A percentile compares a stretch with the other conserved stretches of the same genome.
phyloP scores from a whole-genome alignment of 2,329 filamentous ascomycete species.

The Aspergillus sp. region DNA sequence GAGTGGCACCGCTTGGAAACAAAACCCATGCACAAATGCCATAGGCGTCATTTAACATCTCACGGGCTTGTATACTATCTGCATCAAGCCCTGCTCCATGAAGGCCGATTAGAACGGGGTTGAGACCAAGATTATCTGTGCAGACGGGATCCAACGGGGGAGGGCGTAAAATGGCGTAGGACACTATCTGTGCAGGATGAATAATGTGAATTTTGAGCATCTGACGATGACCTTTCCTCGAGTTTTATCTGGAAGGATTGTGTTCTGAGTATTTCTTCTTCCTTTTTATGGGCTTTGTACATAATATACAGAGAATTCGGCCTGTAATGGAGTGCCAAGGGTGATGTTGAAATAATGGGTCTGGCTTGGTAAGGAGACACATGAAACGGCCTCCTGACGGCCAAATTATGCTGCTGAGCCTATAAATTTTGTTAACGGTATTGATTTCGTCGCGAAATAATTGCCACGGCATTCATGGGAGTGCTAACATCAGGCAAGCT shows the following conservation, averaged over 20 bases:
- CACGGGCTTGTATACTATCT: slow-evolving; percentile 42
- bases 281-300: slow-evolving; percentile 6
- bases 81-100: slow-evolving; percentile 57
- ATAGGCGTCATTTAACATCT: slow-evolving; percentile 46
- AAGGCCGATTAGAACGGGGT: slow-evolving; percentile 48
- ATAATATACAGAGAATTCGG: slow-evolving; percentile 13
- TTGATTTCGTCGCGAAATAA: background rate
- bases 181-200: slow-evolving; percentile 51
- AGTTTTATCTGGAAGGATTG: slow-evolving; percentile 14
- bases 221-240: slow-evolving; percentile 21
- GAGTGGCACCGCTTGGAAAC: slow-evolving; percentile 53
- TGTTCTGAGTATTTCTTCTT: slow-evolving; percentile 2
- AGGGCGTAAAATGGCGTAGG: slow-evolving; percentile 54
- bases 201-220: slow-evolving; percentile 51
- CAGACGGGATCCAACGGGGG: slow-evolving; percentile 39
- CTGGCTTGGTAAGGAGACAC: slow-evolving; percentile 31
- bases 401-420: slow-evolving; percentile 1
- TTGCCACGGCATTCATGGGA: background rate
- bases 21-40: slow-evolving; percentile 53
- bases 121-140: slow-evolving; percentile 6
- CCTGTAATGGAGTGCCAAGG: background rate
- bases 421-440: background rate
- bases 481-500: slow-evolving; percentile 11
- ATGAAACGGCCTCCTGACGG: slow-evolving; percentile 11
- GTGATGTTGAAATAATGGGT: slow-evolving; percentile 23